These are phyloP conservation scores for Candida pseudoviswanathii DNA, from an alignment of 1,139 yeast species.

Conservation along the genomic window DNA sequence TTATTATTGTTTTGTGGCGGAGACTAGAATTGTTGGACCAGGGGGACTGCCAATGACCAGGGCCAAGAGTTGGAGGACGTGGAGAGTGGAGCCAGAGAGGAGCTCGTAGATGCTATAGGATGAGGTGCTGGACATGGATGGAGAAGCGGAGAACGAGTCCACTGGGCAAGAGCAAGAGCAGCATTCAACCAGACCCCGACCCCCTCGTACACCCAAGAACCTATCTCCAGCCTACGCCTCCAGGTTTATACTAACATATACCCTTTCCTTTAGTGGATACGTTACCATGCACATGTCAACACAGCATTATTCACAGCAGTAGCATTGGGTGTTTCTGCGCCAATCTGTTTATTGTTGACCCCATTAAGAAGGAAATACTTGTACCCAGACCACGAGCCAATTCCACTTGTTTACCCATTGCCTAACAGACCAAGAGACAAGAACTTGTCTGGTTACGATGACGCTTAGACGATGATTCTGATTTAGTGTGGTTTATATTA, in stretches of 20 bases:
- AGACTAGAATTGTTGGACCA: no score
- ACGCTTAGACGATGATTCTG: conserved; percentile 23
- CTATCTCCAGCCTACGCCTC: no score
- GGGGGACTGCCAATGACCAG: no score
- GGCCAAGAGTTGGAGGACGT: no score
- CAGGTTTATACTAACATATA: conserved; percentile 9
- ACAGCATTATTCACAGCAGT: conserved; percentile 80
- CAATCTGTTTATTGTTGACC: conserved; percentile 60
- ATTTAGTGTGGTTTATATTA: neutral
- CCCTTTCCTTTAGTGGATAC: conserved; percentile 57
- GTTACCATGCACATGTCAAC: conserved; percentile 77
- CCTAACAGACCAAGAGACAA: conserved; percentile 58
- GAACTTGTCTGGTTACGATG: conserved; percentile 58
- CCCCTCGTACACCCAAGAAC: neutral
- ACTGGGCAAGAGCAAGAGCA: no score
- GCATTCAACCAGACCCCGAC: neutral
- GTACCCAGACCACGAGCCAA: conserved; percentile 66
- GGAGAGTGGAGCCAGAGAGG: no score
- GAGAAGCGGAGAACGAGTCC: neutral
- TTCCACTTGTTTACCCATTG: conserved; percentile 72
- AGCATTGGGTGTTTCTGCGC: conserved; percentile 68
- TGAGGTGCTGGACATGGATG: no score
- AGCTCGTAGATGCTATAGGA: no score
- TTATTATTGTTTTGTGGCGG: neutral
- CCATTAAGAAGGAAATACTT: conserved; percentile 73